phyloP scores from a whole-genome alignment of 169 alveolate genomes.

The Eimeria tenella region DNA sequence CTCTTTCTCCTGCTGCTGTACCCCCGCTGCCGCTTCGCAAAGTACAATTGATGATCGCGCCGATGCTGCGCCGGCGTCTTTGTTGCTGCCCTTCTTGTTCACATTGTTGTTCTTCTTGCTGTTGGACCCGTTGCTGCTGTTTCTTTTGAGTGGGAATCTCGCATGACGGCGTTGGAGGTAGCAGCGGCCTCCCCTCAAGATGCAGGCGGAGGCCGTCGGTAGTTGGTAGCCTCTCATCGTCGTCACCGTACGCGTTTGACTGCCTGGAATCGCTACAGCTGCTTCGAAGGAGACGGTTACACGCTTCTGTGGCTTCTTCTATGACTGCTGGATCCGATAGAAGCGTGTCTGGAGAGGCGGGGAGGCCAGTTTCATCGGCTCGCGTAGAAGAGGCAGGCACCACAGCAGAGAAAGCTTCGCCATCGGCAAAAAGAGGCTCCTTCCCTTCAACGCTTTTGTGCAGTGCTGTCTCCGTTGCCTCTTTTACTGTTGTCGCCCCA shows the following conservation, averaged over 20 bases:
- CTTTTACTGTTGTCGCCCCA: constrained; percentile 1
- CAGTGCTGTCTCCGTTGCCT: constrained; percentile 7
- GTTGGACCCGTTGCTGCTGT: background rate
- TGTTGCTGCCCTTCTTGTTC: constrained; percentile 30
- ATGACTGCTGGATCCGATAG: constrained; percentile 2
- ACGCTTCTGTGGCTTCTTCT: background rate
- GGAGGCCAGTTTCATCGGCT: constrained; percentile 18
- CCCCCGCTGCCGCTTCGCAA: constrained; percentile 15
- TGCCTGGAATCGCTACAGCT: background rate
- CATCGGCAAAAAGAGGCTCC: background rate
- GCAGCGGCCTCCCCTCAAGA: background rate
- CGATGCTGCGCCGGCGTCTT: background rate
- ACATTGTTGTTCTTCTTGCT: constrained; percentile 1
- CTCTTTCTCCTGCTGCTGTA: background rate
- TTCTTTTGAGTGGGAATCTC: background rate
- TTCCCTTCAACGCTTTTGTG: background rate
- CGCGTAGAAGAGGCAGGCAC: background rate
- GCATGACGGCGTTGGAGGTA: background rate
- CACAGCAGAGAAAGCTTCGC: background rate
- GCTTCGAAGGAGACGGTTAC: background rate
- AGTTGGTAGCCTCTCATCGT: background rate
- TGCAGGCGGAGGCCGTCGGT: background rate
- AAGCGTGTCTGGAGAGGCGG: constrained; percentile 53
- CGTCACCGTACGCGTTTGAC: background rate
- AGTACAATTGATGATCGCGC: background rate